A percentile compares a stretch with the other conserved stretches of the same genome.
Evolutionary conservation across 2,329 filamentous ascomycete genomes (phyloP).

Genomic region (Myriosclerotinia duriaeana): DNA sequence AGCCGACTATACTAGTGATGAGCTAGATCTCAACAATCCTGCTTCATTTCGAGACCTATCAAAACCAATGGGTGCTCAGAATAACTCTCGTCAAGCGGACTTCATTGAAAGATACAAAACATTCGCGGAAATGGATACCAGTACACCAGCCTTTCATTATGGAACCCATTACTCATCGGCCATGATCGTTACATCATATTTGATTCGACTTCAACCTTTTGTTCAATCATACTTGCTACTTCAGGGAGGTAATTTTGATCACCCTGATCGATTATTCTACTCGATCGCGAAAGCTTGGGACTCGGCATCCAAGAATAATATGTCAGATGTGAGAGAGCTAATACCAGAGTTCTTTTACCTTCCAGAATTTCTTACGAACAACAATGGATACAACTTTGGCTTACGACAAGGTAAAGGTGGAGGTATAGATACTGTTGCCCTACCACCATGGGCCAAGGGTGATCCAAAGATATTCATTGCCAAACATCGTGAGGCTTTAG

Average conservation of each 20-base stretch:
- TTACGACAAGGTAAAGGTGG: slow-evolving; percentile 76
- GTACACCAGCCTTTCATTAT: slow-evolving; percentile 84
- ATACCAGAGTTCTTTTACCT: slow-evolving; percentile 98
- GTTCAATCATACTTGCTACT: slow-evolving; percentile 92
- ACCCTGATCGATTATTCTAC: slow-evolving; percentile 92
- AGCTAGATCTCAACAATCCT: slow-evolving; percentile 82
- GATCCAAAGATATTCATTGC: slow-evolving; percentile 94
- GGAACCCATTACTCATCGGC: slow-evolving; percentile 98
- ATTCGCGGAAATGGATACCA: slow-evolving; percentile 82
- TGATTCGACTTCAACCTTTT: slow-evolving; percentile 93
- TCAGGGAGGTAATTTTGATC: slow-evolving; percentile 94
- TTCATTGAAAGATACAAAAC: slow-evolving; percentile 83
- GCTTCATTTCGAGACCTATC: slow-evolving; percentile 85
- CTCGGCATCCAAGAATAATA: slow-evolving; percentile 84
- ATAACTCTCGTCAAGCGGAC: slow-evolving; percentile 68
- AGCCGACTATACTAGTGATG: slow-evolving; percentile 91
- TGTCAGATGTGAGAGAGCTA: slow-evolving; percentile 90
- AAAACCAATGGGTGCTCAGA: slow-evolving; percentile 95
- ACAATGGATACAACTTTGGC: slow-evolving; percentile 94
- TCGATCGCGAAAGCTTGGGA: slow-evolving; percentile 89
- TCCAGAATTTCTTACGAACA: slow-evolving; percentile 90
- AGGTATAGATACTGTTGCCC: slow-evolving; percentile 77
- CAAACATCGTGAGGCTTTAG: slow-evolving; percentile 92
- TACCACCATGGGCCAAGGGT: slow-evolving; percentile 97
- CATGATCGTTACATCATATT: slow-evolving; percentile 96